Evolutionary conservation across 257 asterid species (phyloP).

Genomic region (Eustoma russellianum): DNA sequence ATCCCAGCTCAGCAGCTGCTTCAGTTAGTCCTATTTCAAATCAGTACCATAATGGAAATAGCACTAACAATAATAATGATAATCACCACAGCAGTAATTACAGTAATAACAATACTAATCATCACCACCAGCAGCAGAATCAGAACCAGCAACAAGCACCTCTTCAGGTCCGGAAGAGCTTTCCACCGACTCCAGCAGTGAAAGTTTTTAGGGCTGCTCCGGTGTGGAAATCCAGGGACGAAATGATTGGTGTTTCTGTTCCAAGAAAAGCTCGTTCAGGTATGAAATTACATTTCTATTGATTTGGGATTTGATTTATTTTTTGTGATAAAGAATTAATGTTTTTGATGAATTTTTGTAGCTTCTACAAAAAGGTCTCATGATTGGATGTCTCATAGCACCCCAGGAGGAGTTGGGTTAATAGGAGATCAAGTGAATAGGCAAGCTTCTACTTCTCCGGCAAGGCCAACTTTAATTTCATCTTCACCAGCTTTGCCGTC

Average conservation of each 20-base stretch:
- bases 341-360: slow-evolving; percentile 18
- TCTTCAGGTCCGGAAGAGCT: slow-evolving; percentile 59
- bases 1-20: slow-evolving; percentile 10
- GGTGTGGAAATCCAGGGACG: slow-evolving; percentile 89
- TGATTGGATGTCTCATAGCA: slow-evolving; percentile 62
- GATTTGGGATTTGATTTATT: slow-evolving; percentile 2
- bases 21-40: slow-evolving; percentile 28
- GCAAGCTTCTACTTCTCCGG: slow-evolving; percentile 56
- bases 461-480: slow-evolving; percentile 30
- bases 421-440: slow-evolving; percentile 46
- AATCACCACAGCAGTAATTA: slow-evolving; percentile 10
- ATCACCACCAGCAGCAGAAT: slow-evolving; percentile 24
- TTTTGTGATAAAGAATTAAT: slow-evolving; percentile 6
- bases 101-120: slow-evolving; percentile 19
- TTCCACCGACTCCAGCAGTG: slow-evolving; percentile 32
- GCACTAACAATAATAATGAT: slow-evolving; percentile 23
- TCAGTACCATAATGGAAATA: slow-evolving; percentile 21
- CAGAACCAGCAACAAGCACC: slow-evolving; percentile 32
- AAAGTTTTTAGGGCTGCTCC: slow-evolving; percentile 54
- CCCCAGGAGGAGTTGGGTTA: slow-evolving; percentile 35
- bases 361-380: slow-evolving; percentile 82
- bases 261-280: slow-evolving; percentile 99
- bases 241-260: slow-evolving; percentile 83
- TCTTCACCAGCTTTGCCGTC: slow-evolving; percentile 38
- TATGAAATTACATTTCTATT: slow-evolving; percentile 6